Evolutionary conservation across 495 filamentous ascomycete genomes (phyloP).

Genomic region (Aspergillus asperescens): DNA sequence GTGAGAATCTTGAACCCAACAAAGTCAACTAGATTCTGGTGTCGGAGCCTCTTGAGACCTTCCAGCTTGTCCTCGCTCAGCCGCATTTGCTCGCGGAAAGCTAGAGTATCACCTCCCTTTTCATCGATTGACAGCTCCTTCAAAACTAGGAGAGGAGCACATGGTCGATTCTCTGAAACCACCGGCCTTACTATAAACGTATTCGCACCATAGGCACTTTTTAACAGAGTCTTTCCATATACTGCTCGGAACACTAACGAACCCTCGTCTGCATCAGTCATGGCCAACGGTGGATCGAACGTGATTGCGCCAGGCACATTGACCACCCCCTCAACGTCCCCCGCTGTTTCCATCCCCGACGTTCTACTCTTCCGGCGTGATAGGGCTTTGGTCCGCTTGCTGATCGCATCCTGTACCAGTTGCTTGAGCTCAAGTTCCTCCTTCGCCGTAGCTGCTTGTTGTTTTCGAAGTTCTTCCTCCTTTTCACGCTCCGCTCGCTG

Average conservation of each 20-base stretch:
- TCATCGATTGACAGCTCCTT: constrained; percentile 50
- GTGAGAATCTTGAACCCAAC: constrained; percentile 72
- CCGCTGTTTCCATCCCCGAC: constrained; percentile 28
- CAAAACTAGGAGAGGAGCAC: constrained; percentile 59
- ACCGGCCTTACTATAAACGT: constrained; percentile 66
- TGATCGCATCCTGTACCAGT: constrained; percentile 72
- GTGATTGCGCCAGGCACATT: constrained; percentile 47
- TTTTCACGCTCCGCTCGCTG: constrained; percentile 50
- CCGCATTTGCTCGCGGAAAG: constrained; percentile 51
- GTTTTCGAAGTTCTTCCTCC: constrained; percentile 47
- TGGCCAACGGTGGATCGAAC: constrained; percentile 66
- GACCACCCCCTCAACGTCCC: constrained; percentile 29
- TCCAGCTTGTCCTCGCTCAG: constrained; percentile 71
- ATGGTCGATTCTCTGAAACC: constrained; percentile 41
- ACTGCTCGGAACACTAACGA: constrained; percentile 58
- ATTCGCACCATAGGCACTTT: constrained; percentile 51
- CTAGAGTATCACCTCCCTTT: constrained; percentile 36
- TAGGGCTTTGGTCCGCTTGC: constrained; percentile 40
- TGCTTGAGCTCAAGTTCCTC: constrained; percentile 70
- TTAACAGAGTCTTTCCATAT: constrained; percentile 53
- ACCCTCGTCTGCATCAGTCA: constrained; percentile 54
- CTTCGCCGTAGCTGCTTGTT: constrained; percentile 56
- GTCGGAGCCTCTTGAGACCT: constrained; percentile 62
- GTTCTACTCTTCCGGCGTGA: constrained; percentile 38
- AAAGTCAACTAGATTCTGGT: constrained; percentile 71